Conservation (phyloP, 2,329 filamentous ascomycete genomes). For the Xylaria sp. region DNA sequence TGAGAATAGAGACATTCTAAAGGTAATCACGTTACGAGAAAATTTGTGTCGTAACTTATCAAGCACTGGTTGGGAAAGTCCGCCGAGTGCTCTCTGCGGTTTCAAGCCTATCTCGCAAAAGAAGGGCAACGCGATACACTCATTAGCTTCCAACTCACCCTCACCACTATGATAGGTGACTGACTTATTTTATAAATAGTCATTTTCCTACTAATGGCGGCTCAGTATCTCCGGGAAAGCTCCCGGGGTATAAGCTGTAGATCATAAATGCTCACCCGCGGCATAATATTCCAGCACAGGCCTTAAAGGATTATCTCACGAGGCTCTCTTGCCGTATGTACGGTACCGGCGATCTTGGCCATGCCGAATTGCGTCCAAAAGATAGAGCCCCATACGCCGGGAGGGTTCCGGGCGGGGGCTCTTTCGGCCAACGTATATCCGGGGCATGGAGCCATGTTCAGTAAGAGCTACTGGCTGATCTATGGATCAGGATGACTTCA, state of each 20-base stretch:
- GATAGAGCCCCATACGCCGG: constrained; percentile 3
- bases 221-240: constrained; percentile 3
- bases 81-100: neutral
- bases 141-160: neutral
- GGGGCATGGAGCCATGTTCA: constrained; percentile 7
- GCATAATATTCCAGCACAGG: constrained; percentile 15
- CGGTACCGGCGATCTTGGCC: constrained; percentile 13
- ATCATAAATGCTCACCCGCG: neutral
- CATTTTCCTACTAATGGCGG: constrained; percentile 11
- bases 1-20: too few species aligned
- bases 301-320: constrained; percentile 21
- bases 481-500: constrained; percentile 21
- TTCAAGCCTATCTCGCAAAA: constrained; percentile 9
- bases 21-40: too few species aligned
- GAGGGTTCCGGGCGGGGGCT: constrained; percentile 10
- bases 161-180: neutral
- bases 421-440: constrained; percentile 11
- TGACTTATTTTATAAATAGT: constrained; percentile 15
- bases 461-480: constrained; percentile 9
- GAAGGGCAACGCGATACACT: constrained; percentile 12
- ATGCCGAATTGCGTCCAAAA: constrained; percentile 18
- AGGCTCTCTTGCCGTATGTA: constrained; percentile 10
- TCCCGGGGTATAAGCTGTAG: neutral
- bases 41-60: neutral
- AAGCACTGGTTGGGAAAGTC: neutral